phyloP scores from a whole-genome alignment of 202 grass and related monocot genomes.

The Zizania palustris region DNA sequence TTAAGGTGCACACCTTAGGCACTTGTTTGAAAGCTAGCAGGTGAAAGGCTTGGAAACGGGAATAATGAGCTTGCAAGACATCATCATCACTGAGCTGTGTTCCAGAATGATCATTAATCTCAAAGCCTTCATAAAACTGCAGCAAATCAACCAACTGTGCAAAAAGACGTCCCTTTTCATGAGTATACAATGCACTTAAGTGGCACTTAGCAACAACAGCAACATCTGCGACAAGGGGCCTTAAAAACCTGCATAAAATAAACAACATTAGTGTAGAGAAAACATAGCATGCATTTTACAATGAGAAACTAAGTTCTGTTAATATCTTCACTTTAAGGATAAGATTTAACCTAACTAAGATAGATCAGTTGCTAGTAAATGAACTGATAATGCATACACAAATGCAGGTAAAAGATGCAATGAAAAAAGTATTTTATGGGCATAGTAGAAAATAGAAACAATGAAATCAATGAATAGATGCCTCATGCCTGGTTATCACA shows the following conservation, averaged over 20 bases:
- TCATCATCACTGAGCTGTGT: conserved; percentile 94
- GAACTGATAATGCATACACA: conserved; percentile 30
- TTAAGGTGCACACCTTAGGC: conserved; percentile 64
- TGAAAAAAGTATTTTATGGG: background rate
- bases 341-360: conserved; percentile 38
- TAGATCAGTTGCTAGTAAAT: conserved; percentile 16
- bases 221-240: conserved; percentile 84
- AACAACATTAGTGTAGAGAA: conserved; percentile 34
- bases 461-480: conserved; percentile 3
- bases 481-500: background rate
- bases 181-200: conserved; percentile 75
- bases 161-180: conserved; percentile 96
- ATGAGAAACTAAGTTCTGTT: background rate
- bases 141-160: conserved; percentile 90
- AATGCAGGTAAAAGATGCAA: conserved; percentile 13
- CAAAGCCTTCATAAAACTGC: conserved; percentile 98
- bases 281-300: conserved; percentile 23
- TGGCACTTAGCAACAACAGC: conserved; percentile 95
- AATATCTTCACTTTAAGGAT: background rate
- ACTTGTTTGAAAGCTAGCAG: conserved; percentile 95
- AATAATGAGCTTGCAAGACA: conserved; percentile 83
- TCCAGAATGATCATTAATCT: conserved; percentile 94
- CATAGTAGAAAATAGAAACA: background rate
- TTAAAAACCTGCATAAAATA: conserved; percentile 70
- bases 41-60: conserved; percentile 87